Conservation (phyloP, 2,329 filamentous ascomycete genomes). For the Fusarium devonianum region DNA sequence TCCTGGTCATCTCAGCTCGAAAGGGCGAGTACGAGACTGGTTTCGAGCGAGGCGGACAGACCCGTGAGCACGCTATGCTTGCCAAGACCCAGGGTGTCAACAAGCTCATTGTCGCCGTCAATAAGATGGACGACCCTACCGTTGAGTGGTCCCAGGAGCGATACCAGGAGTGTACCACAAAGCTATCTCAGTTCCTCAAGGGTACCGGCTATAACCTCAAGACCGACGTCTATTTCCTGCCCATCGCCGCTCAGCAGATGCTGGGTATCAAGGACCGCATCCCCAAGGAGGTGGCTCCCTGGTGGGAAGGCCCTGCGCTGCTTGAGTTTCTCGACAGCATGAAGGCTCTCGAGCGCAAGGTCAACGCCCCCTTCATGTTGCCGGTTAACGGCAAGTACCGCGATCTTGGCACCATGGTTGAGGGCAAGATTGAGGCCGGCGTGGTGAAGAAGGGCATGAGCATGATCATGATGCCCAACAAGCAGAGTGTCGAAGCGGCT, state of each 20-base stretch:
- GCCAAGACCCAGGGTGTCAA: constrained; percentile 98
- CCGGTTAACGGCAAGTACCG: constrained; percentile 94
- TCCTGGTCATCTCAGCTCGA: constrained; percentile 93
- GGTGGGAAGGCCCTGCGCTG: constrained; percentile 89
- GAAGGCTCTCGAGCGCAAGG: constrained; percentile 90
- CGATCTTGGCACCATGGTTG: constrained; percentile 96
- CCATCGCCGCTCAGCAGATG: constrained; percentile 87
- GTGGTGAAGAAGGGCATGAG: constrained; percentile 88
- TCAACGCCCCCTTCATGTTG: constrained; percentile 99
- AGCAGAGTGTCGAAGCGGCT: constrained; percentile 78
- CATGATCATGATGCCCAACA: constrained; percentile 96
- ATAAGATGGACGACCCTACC: constrained; percentile 99
- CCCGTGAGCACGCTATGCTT: constrained; percentile 95
- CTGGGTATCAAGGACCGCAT: constrained; percentile 89
- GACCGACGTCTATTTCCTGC: constrained; percentile 94
- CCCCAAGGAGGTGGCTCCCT: constrained; percentile 76
- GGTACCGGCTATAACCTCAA: constrained; percentile 93
- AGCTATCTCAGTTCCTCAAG: constrained; percentile 88
- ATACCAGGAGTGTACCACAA: constrained; percentile 91
- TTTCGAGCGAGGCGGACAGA: constrained; percentile 95
- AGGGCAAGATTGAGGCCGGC: constrained; percentile 96
- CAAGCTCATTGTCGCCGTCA: constrained; percentile 92
- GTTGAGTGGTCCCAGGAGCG: constrained; percentile 95
- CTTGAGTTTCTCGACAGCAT: constrained; percentile 96
- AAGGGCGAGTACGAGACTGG: constrained; percentile 99